Percentiles rank a stretch among this genome's conserved stretches.
Evolutionary conservation across 805 yeast species (phyloP).

Genomic region (Cyberlindnera veronae): DNA sequence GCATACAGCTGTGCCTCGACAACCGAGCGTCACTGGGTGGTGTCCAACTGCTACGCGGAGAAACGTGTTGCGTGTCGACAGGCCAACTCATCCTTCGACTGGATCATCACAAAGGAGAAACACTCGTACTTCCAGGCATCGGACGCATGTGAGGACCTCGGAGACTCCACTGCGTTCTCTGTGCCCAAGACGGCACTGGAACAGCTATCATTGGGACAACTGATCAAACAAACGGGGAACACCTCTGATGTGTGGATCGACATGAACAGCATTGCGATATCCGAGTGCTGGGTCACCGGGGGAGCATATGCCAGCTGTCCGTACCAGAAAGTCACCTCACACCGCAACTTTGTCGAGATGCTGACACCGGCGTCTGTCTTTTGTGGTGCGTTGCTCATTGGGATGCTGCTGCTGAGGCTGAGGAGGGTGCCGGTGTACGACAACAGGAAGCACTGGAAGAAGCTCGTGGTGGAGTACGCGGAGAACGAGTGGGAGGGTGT

Average conservation of each 20-base stretch:
- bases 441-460: constrained; percentile 64
- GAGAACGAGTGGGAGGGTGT: constrained; percentile 81
- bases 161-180: constrained; percentile 30
- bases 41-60: constrained; percentile 60
- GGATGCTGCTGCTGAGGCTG: constrained; percentile 50
- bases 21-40: constrained; percentile 50
- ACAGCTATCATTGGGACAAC: constrained; percentile 29
- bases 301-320: constrained; percentile 81
- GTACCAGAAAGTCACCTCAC: constrained; percentile 53
- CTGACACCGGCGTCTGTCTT: constrained; percentile 66
- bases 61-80: constrained; percentile 56
- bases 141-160: constrained; percentile 28
- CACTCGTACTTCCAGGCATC: constrained; percentile 42
- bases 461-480: constrained; percentile 49
- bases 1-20: constrained; percentile 44
- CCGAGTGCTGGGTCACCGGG: constrained; percentile 82
- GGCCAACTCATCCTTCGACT: constrained; percentile 34
- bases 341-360: constrained; percentile 55
- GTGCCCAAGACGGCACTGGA: constrained; percentile 51
- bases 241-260: constrained; percentile 67
- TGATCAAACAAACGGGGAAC: constrained; percentile 22
- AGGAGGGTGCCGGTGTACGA: constrained; percentile 66
- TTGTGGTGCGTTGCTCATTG: constrained; percentile 46
- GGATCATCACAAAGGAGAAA: constrained; percentile 37
- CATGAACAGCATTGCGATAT: constrained; percentile 69